A percentile compares a stretch with the other conserved stretches of the same genome.
phyloP scores from a whole-genome alignment of 2,329 filamentous ascomycete species.

The Arthroderma uncinatum region DNA sequence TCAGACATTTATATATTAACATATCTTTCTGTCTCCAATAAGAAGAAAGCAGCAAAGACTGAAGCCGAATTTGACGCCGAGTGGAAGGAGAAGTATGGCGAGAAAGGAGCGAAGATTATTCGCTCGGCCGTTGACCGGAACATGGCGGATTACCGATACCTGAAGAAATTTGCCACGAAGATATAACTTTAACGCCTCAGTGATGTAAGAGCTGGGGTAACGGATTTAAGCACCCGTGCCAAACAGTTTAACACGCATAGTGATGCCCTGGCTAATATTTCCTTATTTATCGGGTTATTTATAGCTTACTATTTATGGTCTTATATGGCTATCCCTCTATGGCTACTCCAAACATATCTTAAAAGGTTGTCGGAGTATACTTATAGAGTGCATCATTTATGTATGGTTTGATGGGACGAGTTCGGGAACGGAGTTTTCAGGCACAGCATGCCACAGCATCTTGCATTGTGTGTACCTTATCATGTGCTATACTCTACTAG shows the following conservation, averaged over 20 bases:
- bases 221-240: background rate
- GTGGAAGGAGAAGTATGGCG: constrained; percentile 51
- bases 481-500: background rate
- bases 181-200: constrained; percentile 22
- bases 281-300: too few species aligned
- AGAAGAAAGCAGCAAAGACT: constrained; percentile 28
- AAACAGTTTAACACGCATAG: background rate
- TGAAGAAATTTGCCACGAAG: constrained; percentile 55
- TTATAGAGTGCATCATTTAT: background rate
- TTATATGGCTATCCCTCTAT: too few species aligned
- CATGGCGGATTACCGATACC: constrained; percentile 50
- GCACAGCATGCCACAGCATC: background rate
- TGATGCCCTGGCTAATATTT: background rate
- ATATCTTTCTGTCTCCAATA: background rate
- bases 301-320: too few species aligned
- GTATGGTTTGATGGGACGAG: background rate
- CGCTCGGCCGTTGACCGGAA: constrained; percentile 48
- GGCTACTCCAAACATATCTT: too few species aligned
- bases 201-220: background rate
- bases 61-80: constrained; percentile 49
- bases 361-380: too few species aligned
- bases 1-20: background rate
- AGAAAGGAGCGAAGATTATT: constrained; percentile 48
- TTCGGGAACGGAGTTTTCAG: background rate
- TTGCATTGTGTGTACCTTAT: background rate